phyloP scores from a whole-genome alignment of 352 stramenopile genomes.

The Bremia lactucae region DNA sequence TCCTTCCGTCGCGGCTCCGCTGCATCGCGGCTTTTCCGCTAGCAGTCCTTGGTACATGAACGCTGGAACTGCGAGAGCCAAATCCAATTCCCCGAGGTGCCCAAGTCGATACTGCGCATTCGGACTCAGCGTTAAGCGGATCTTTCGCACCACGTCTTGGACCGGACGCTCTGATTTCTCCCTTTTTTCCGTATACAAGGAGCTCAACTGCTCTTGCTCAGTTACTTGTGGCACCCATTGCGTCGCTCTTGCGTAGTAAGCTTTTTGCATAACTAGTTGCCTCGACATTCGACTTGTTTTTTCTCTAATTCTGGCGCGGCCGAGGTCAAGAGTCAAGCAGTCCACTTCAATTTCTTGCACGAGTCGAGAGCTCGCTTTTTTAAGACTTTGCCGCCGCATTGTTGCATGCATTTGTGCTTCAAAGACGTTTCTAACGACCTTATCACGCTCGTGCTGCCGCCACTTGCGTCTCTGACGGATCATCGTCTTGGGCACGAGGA shows the following conservation, averaged over 20 bases:
- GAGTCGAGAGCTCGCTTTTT: constrained; percentile 5
- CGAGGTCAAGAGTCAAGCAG: constrained; percentile 17
- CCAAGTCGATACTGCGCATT: constrained; percentile 13
- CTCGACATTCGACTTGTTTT: not conserved
- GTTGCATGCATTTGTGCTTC: constrained; percentile 19
- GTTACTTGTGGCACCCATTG: constrained; percentile 11
- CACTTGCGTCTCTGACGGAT: constrained; percentile 8
- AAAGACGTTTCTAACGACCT: constrained; percentile 15
- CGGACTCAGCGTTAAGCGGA: constrained; percentile 10
- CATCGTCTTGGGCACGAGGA: constrained; percentile 18
- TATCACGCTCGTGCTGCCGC: constrained; percentile 12
- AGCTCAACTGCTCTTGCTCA: constrained; percentile 6
- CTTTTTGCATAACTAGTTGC: too few species aligned
- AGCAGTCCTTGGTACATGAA: constrained; percentile 17
- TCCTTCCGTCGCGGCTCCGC: constrained; percentile 12
- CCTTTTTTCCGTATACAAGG: constrained; percentile 5
- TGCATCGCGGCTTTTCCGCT: constrained; percentile 5
- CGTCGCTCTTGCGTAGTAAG: not conserved
- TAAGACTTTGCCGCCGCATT: constrained; percentile 23
- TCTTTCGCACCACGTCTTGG: constrained; percentile 9
- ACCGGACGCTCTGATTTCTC: not conserved
- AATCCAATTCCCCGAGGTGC: constrained; percentile 9
- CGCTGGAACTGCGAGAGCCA: constrained; percentile 8
- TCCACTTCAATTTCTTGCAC: constrained; percentile 3
- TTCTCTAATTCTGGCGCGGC: constrained; percentile 5